phyloP scores from a whole-genome alignment of 2,329 filamentous ascomycete species.

The Xylaria sp. region DNA sequence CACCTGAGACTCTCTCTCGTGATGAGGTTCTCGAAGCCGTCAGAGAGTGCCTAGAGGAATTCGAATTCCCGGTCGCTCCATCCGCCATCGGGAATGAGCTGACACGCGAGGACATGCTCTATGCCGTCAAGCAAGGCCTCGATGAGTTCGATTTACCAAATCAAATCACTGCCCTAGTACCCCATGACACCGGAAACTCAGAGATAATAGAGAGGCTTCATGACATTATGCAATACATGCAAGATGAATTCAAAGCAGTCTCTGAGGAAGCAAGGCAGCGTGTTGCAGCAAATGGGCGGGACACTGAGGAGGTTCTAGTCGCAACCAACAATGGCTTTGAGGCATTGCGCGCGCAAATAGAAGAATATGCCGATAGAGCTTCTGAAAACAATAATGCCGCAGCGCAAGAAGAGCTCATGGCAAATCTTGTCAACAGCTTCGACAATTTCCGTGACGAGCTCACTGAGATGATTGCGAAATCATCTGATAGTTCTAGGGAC shows the following conservation, averaged over 20 bases:
- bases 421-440: conserved; percentile 71
- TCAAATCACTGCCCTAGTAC: conserved; percentile 53
- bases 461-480: conserved; percentile 65
- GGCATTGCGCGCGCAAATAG: conserved; percentile 80
- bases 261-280: conserved; percentile 79
- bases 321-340: conserved; percentile 85
- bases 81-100: conserved; percentile 65
- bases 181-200: conserved; percentile 55
- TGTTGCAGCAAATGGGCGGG: conserved; percentile 78
- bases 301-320: conserved; percentile 89
- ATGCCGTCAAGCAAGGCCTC: conserved; percentile 71
- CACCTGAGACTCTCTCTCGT: conserved; percentile 74
- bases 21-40: conserved; percentile 88
- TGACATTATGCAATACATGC: conserved; percentile 72
- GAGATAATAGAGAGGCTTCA: conserved; percentile 67
- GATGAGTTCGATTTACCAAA: conserved; percentile 52
- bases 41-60: conserved; percentile 85
- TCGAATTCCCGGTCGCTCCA: conserved; percentile 76
- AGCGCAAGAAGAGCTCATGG: conserved; percentile 81
- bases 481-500: conserved; percentile 66
- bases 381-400: conserved; percentile 63
- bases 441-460: conserved; percentile 75
- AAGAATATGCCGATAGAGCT: conserved; percentile 79
- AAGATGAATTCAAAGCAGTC: conserved; percentile 67
- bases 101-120: conserved; percentile 70